phyloP scores from a whole-genome alignment of 2,329 filamentous ascomycete species.

The Ophiognomonia clavigignenti-juglandacearum region DNA sequence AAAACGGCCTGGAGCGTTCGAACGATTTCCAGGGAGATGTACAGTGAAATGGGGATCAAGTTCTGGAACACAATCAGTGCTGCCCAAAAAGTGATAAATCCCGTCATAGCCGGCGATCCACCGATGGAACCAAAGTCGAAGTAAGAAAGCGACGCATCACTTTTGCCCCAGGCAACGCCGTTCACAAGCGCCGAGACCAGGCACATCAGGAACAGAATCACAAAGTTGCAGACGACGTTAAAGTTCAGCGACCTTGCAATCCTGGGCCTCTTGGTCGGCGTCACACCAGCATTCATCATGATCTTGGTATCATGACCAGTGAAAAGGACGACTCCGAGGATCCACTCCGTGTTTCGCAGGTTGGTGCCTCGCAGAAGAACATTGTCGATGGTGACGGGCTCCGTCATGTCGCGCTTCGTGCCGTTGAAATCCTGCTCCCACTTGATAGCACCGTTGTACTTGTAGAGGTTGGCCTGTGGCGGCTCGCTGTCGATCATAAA shows the following conservation, averaged over 20 bases:
- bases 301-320: slow-evolving; percentile 97
- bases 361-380: slow-evolving; percentile 89
- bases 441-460: slow-evolving; percentile 83
- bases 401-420: slow-evolving; percentile 71
- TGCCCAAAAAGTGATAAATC: slow-evolving; percentile 96
- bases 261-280: slow-evolving; percentile 86
- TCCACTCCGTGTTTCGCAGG: slow-evolving; percentile 93
- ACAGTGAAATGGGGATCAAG: slow-evolving; percentile 95
- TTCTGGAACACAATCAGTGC: slow-evolving; percentile 95
- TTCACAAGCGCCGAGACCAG: slow-evolving; percentile 79
- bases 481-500: slow-evolving; percentile 88
- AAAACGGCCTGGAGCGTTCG: slow-evolving; percentile 91
- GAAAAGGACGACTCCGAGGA: slow-evolving; percentile 86
- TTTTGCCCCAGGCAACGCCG: slow-evolving; percentile 73
- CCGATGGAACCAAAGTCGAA: slow-evolving; percentile 88
- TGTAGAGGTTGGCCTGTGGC: slow-evolving; percentile 90
- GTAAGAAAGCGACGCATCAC: slow-evolving; percentile 67
- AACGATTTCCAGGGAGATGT: slow-evolving; percentile 95
- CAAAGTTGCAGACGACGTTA: slow-evolving; percentile 96
- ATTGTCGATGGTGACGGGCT: slow-evolving; percentile 94
- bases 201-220: slow-evolving; percentile 85
- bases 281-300: slow-evolving; percentile 97
- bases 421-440: slow-evolving; percentile 74
- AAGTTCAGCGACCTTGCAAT: slow-evolving; percentile 93
- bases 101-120: slow-evolving; percentile 68